Conservation (phyloP, 2,329 filamentous ascomycete species). For the Emergomyces pasteurianus region DNA sequence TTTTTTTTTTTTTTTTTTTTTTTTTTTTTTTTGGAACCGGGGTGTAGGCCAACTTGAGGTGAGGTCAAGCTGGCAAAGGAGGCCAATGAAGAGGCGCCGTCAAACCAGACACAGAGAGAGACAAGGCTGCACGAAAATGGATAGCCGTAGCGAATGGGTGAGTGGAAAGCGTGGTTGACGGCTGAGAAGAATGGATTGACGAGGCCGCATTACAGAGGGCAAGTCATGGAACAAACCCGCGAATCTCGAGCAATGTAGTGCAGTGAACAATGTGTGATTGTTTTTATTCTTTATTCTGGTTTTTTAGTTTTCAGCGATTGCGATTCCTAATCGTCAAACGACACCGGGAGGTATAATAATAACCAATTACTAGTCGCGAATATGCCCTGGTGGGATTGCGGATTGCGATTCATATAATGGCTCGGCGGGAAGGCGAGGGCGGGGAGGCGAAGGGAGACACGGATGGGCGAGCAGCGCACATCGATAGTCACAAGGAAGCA, state of each 20-base stretch:
- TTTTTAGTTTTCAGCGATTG: background rate
- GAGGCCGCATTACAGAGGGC: background rate
- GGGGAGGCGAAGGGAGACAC: too few species aligned
- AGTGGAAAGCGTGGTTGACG: background rate
- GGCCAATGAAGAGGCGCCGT: background rate
- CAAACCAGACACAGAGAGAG: background rate
- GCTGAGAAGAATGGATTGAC: background rate
- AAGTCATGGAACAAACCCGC: constrained; percentile 1
- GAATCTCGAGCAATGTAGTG: too few species aligned
- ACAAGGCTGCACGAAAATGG: background rate
- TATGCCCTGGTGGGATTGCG: too few species aligned
- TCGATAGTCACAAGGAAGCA: background rate
- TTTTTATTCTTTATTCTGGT: too few species aligned
- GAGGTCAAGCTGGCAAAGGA: background rate
- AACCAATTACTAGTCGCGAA: too few species aligned
- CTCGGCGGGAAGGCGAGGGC: too few species aligned
- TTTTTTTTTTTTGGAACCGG: too few species aligned
- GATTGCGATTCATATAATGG: too few species aligned
- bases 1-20: too few species aligned
- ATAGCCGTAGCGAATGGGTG: background rate
- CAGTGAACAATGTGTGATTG: too few species aligned
- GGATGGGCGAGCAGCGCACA: too few species aligned
- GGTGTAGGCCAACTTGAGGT: too few species aligned
- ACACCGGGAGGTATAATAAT: background rate
- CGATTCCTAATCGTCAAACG: background rate